Base-by-base conservation (phyloP, 2,329 filamentous ascomycete species). In the Fusarium sp. region DNA sequence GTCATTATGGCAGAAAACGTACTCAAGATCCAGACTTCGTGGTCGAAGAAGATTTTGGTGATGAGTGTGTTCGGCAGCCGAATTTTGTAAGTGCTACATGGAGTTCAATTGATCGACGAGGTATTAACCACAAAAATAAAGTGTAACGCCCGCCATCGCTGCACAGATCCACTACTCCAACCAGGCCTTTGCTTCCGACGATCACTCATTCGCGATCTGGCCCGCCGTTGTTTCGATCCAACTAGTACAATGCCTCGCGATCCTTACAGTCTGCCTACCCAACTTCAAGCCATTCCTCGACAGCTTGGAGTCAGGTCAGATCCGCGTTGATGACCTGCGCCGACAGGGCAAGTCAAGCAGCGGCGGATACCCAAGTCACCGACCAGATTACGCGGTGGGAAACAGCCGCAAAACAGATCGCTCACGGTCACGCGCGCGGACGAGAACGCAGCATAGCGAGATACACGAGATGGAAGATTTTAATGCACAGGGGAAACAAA, bases 261-360 rank as follows among this genome's bases (percentile, higher is more conserved):
- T 77, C 28, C 56, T 77, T 14, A 74, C 73, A 9, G 71, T 71
- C 9, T 77, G 75, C 49, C 47, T 76, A 8, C 75, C 75, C 32
- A 76, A 76, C 50, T 75, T 77, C 32, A 77, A 77, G 30, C 75
- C 74, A 1, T 77, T 77, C 47, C 72, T 77, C 25, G 74, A 77
- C 46, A 77, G 73, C 21, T 50, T 77, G 0, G 71, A 77, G 25
- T 76, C 75, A 0, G 75, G 75, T 0, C 75, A 77, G 43, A 76
- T 75, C n/a, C 74, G 72, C 2, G 59, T 75, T 46, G 75, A 77
- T 41, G 75, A 77, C 23, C n/a, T 75, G 12, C 63, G 75, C 4
- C 61, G 75, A 20, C 71, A 76, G 27, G 74, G 73, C 37, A 75
- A 77, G 49, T 71, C 59, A 3, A 72, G 70, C 40, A 73, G 72